Evolutionary conservation across 2,329 filamentous ascomycete species (phyloP).

Genomic region (Cercospora sp.): DNA sequence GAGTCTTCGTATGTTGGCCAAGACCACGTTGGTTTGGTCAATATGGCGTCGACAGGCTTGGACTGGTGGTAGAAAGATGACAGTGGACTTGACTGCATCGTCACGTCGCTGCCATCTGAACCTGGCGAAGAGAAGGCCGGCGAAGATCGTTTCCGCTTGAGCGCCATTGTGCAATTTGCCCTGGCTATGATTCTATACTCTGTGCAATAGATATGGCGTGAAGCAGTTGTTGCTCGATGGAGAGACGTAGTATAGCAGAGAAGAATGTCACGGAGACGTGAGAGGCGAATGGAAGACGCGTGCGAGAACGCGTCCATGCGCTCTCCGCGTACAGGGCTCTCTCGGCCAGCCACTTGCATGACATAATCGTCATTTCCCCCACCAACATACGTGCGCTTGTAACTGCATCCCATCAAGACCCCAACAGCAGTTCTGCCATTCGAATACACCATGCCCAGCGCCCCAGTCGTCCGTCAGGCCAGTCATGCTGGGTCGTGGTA

Average conservation of each 20-base stretch:
- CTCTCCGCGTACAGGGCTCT: neutral
- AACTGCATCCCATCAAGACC: neutral
- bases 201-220: neutral
- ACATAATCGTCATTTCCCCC: neutral
- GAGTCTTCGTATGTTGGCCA: constrained; percentile 31
- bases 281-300: neutral
- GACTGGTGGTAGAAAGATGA: constrained; percentile 35
- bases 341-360: neutral
- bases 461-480: constrained; percentile 54
- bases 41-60: constrained; percentile 29
- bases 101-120: constrained; percentile 42
- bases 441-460: constrained; percentile 26
- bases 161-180: constrained; percentile 46
- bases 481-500: constrained; percentile 92
- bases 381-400: neutral
- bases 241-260: neutral
- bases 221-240: neutral
- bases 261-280: neutral
- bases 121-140: constrained; percentile 46
- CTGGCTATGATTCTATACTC: neutral
- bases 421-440: neutral
- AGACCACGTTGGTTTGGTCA: constrained; percentile 32
- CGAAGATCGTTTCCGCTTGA: constrained; percentile 60
- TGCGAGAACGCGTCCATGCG: neutral
- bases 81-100: constrained; percentile 32